Conservation (phyloP, 805 yeast genomes). For the Clavispora asparagi region DNA sequence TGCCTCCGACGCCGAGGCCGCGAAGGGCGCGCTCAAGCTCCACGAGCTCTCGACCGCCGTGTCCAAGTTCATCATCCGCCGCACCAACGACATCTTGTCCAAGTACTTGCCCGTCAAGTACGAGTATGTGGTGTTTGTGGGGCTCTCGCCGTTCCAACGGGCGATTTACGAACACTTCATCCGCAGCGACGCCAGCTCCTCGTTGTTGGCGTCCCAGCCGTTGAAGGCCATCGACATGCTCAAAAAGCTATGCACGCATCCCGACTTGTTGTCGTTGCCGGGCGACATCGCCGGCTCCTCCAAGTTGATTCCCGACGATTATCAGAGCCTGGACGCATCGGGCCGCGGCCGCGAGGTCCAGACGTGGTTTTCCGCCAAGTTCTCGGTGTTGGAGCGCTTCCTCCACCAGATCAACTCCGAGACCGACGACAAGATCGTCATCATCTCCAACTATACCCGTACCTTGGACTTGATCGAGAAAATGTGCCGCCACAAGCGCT, state of each 20-base stretch:
- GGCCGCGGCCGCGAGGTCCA: constrained; percentile 71
- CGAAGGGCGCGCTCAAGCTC: constrained; percentile 63
- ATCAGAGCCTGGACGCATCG: constrained; percentile 27
- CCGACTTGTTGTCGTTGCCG: constrained; percentile 73
- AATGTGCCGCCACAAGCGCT: constrained; percentile 70
- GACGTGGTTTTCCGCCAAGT: constrained; percentile 82
- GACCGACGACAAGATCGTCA: constrained; percentile 90
- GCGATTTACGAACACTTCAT: constrained; percentile 68
- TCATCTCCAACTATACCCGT: constrained; percentile 92
- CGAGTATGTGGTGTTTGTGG: constrained; percentile 94
- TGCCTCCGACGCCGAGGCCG: constrained; percentile 75
- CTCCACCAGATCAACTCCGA: constrained; percentile 68
- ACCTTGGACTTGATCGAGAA: constrained; percentile 87
- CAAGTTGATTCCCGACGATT: constrained; percentile 68
- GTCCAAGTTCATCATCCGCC: constrained; percentile 83
- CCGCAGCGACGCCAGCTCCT: constrained; percentile 71
- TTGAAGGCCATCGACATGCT: constrained; percentile 83
- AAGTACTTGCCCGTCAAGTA: constrained; percentile 93
- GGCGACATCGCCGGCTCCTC: constrained; percentile 73
- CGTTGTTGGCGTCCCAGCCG: constrained; percentile 70
- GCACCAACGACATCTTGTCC: constrained; percentile 91
- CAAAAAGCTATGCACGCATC: constrained; percentile 92
- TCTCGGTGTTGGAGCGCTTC: constrained; percentile 79
- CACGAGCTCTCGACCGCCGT: constrained; percentile 70
- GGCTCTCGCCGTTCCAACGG: constrained; percentile 71